Conservation (phyloP, 1,284 basidiomycete genomes). For the Entoloma clypeatum region DNA sequence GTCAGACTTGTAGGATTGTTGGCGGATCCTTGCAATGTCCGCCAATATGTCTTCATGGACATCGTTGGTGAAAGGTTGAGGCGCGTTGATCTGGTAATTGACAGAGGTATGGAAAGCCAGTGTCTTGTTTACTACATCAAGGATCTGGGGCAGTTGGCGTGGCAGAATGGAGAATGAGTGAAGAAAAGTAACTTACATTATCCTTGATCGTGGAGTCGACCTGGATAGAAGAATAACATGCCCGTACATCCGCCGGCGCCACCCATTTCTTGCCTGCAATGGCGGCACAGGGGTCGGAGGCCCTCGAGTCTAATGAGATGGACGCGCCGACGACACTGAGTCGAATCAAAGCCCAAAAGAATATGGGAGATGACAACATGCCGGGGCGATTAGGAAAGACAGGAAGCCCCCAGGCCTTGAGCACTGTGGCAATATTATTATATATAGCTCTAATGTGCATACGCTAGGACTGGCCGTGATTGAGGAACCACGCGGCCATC, state of each 20-base stretch:
- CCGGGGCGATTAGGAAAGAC: too few relatives aligned
- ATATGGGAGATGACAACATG: slow-evolving; percentile 12
- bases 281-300: slow-evolving; percentile 34
- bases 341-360: slow-evolving; percentile 11
- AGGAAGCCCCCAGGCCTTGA: too few relatives aligned
- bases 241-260: slow-evolving; percentile 35
- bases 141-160: slow-evolving; percentile 34
- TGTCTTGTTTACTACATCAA: slow-evolving; percentile 57
- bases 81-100: slow-evolving; percentile 48
- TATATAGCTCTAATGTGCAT: too few relatives aligned
- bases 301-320: slow-evolving; percentile 7
- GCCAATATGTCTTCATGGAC: slow-evolving; percentile 58
- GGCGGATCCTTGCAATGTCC: slow-evolving; percentile 48
- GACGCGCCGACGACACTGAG: slow-evolving; percentile 11
- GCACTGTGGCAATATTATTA: too few relatives aligned
- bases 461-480: too few relatives aligned
- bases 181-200: slow-evolving; percentile 30
- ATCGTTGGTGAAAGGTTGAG: slow-evolving; percentile 35
- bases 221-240: slow-evolving; percentile 36
- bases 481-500: too few relatives aligned
- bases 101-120: slow-evolving; percentile 60
- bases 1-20: slow-evolving; percentile 45
- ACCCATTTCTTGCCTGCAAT: slow-evolving; percentile 43
- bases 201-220: slow-evolving; percentile 33
- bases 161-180: neutral